These are phyloP conservation scores for Xylaria venustula DNA, from an alignment of 495 filamentous ascomycete species.

Conservation along the genomic window DNA sequence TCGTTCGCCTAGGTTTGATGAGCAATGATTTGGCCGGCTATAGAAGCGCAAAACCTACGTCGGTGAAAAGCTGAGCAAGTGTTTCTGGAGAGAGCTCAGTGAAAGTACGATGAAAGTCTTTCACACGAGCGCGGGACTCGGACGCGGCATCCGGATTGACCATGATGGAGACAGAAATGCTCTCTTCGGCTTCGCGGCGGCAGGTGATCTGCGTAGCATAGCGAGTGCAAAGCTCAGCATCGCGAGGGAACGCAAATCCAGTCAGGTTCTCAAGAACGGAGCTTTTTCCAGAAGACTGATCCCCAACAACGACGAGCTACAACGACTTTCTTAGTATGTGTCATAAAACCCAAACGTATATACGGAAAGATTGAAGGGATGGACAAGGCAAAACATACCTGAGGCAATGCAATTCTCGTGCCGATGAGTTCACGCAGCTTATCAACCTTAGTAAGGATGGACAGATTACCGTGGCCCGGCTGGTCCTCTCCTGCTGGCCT, in stretches of 20 bases:
- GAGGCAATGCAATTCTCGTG: conserved; percentile 36
- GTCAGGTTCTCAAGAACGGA: conserved; percentile 54
- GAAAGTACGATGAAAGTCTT: conserved; percentile 19
- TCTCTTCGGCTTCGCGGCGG: conserved; percentile 36
- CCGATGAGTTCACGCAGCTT: conserved; percentile 42
- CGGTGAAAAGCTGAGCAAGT: conserved; percentile 29
- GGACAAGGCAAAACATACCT: conserved; percentile 16
- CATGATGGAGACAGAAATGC: conserved; percentile 46
- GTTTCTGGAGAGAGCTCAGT: conserved; percentile 20
- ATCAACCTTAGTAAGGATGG: conserved; percentile 36
- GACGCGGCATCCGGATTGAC: conserved; percentile 29
- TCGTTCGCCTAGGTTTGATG: conserved; percentile 36
- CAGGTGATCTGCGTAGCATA: conserved; percentile 60
- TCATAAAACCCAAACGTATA: too few species aligned
- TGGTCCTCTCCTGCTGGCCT: neutral
- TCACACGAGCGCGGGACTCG: conserved; percentile 17
- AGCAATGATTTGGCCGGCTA: neutral
- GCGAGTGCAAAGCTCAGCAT: conserved; percentile 54
- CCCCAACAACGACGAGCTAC: conserved; percentile 48
- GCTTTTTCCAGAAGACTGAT: conserved; percentile 55
- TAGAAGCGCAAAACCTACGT: conserved; percentile 17
- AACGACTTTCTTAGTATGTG: neutral
- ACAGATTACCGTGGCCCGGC: conserved; percentile 17
- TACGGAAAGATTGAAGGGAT: too few species aligned
- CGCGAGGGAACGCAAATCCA: conserved; percentile 51